These are phyloP conservation scores for Tetrahymena malaccensis DNA, from an alignment of 73 alveolate species.

Conservation along the genomic window DNA sequence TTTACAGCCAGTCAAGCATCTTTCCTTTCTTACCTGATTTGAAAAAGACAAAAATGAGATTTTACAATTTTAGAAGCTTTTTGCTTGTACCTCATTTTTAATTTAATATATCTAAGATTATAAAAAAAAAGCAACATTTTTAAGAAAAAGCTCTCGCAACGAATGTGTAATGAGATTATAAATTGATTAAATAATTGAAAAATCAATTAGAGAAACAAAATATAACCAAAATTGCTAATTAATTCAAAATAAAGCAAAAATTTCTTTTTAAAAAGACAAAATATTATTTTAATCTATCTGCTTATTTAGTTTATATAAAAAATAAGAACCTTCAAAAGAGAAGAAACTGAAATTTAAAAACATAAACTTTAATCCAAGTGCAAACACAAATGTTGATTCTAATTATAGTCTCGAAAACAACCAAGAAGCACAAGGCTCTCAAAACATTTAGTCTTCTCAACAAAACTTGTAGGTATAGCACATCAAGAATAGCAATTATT, in stretches of 20 bases:
- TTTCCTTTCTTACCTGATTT: not conserved
- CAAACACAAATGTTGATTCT: not conserved
- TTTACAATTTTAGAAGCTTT: not conserved
- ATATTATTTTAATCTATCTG: not conserved
- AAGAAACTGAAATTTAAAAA: not conserved
- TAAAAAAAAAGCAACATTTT: not conserved
- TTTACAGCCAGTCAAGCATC: not conserved
- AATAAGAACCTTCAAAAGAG: not conserved
- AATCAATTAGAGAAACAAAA: not conserved
- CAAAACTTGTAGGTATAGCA: not conserved
- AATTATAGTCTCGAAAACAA: not conserved
- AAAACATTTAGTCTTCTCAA: not conserved
- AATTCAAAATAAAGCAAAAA: too few species aligned
- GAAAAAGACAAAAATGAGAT: not conserved
- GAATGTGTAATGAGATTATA: not conserved
- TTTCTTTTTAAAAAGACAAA: not conserved
- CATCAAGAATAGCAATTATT: not conserved
- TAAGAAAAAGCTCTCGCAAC: not conserved
- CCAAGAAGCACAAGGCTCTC: not conserved
- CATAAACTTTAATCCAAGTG: not conserved
- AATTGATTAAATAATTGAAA: not conserved
- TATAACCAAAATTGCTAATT: not conserved
- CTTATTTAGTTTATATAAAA: not conserved
- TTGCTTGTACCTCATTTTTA: too few species aligned
- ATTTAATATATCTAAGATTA: not conserved